These are phyloP conservation scores for Colletotrichum sp. DNA, from an alignment of 2,329 filamentous ascomycete genomes.

Conservation along the genomic window DNA sequence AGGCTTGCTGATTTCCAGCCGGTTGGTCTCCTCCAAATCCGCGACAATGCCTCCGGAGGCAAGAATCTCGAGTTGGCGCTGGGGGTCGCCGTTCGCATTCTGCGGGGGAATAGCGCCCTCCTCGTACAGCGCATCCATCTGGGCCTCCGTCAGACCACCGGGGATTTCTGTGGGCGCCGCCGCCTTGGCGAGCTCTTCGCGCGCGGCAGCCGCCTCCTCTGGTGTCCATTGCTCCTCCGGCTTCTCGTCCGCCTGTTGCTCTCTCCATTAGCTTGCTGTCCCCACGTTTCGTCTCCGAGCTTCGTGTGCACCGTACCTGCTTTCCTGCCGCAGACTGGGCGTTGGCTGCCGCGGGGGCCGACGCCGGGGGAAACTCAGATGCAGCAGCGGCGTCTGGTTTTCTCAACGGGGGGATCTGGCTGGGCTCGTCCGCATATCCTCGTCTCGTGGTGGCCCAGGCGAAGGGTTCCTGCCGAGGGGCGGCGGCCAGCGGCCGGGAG, in stretches of 20 bases:
- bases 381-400: not conserved
- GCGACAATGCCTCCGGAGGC: constrained; percentile 31
- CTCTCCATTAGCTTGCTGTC: not conserved
- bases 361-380: not conserved
- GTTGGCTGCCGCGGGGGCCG: not conserved
- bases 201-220: constrained; percentile 9
- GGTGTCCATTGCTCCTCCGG: constrained; percentile 11
- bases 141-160: constrained; percentile 44
- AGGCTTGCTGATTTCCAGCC: not conserved
- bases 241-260: not conserved
- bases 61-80: constrained; percentile 34
- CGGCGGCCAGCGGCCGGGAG: constrained; percentile 37
- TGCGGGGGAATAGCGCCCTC: constrained; percentile 45
- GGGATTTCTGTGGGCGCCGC: constrained; percentile 19
- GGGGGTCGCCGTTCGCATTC: constrained; percentile 14
- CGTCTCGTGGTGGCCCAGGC: constrained; percentile 27
- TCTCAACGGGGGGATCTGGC: not conserved
- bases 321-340: not conserved
- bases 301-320: not conserved
- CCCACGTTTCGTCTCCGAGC: not conserved
- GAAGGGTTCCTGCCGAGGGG: constrained; percentile 27
- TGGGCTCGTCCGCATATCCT: constrained; percentile 30
- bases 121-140: constrained; percentile 48
- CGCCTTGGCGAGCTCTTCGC: constrained; percentile 4
- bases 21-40: constrained; percentile 4